Percentiles rank a stretch among this genome's conserved stretches.
phyloP scores from a whole-genome alignment of 129 eudicot genomes.

The Flaveria sonorensis region DNA sequence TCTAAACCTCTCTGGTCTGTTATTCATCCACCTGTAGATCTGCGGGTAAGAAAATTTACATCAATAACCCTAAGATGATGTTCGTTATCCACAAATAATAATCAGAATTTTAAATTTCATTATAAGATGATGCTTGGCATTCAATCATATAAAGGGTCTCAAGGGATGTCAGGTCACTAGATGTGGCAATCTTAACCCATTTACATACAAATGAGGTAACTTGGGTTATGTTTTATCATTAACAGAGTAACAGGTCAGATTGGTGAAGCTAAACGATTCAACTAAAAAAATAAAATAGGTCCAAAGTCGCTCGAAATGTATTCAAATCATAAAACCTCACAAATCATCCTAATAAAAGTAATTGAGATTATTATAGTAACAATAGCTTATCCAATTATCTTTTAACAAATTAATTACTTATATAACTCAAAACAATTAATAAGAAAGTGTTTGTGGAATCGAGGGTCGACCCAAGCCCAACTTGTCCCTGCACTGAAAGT shows the following conservation, averaged over 20 bases:
- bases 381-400: neutral
- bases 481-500: neutral
- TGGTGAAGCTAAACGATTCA: too few species aligned
- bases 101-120: neutral
- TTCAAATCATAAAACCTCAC: neutral
- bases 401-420: neutral
- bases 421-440: neutral
- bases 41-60: slow-evolving; percentile 15
- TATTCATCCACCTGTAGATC: slow-evolving; percentile 83
- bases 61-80: slow-evolving; percentile 17
- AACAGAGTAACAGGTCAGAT: neutral
- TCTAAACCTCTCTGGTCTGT: slow-evolving; percentile 64
- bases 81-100: slow-evolving; percentile 1
- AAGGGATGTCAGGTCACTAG: neutral
- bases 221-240: neutral
- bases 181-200: neutral
- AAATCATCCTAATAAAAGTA: neutral
- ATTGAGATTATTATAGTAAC: neutral
- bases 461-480: neutral
- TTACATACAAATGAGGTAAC: neutral
- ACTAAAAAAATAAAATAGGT: neutral
- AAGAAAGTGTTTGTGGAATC: neutral
- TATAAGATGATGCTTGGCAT: neutral
- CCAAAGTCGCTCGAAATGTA: neutral
- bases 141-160: neutral